Evolutionary conservation across 208 protist genomes (phyloP), one percentile per base, ranked within the genome.

Genomic region (Sergeia podlipaevii): DNA sequence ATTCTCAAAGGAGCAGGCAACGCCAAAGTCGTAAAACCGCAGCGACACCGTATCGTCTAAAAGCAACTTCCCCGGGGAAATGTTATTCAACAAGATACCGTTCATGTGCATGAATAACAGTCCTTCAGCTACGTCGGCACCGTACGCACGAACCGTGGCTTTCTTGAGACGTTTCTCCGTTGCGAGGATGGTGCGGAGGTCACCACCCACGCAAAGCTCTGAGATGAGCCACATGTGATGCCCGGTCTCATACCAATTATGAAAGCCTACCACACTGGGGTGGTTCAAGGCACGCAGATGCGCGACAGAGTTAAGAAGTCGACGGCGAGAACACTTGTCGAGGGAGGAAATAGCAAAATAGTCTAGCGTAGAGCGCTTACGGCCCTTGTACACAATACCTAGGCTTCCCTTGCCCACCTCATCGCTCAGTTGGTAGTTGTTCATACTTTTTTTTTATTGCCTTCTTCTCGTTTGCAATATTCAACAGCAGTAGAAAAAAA

Each of bases 211-310:
- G 77, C 95, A 98, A 41, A 89, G 89, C 64, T 98, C 94, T 1
- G 94, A 80, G 54, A 98, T 97, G n/a, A 97, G 68, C 96, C 96
- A 98, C 32, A 98, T 57, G 57, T 98, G 96, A 69, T 98, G 97
- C 42, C 77, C 88, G 34, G 96, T 98, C 60, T 98, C 96, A 64
- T 97, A 98, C 95, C 96, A 98, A 56, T 97, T 89, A 67, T 89
- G 67, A 44, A 98, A 97, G 34, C 89, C 64, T 13, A 98, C 79
- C 8, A 97, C 65, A 55, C 92, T 94, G 21, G 72, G 67, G 70
- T 97, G 85, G 24, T 64, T 49, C 23, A 96, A 60, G 5, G 64
- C 61, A 49, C 88, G 80, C 29, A 97, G 74, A 20, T 91, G 77
- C 41, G 80, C 74, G 28, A 96, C 90, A 46, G 84, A 83, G 65